Evolutionary conservation across 805 yeast genomes (phyloP).

Genomic region (Ogataea nonfermentans): DNA sequence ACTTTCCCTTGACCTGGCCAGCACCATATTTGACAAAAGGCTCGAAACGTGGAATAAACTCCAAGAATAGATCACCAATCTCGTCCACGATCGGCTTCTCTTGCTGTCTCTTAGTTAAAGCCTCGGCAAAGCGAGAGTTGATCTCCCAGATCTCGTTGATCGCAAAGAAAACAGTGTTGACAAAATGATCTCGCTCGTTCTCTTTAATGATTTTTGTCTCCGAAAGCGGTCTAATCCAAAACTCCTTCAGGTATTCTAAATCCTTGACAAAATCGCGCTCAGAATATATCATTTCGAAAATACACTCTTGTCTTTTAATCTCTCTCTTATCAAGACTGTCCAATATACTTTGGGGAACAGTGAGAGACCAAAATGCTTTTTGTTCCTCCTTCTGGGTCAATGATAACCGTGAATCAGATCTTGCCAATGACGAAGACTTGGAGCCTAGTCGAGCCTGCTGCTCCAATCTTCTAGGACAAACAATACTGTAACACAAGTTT

Average conservation of each 20-base stretch:
- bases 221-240: slow-evolving; percentile 87
- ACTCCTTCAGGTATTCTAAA: slow-evolving; percentile 87
- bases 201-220: slow-evolving; percentile 87
- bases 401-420: slow-evolving; percentile 70
- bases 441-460: slow-evolving; percentile 91
- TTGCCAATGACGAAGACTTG: slow-evolving; percentile 78
- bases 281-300: slow-evolving; percentile 89
- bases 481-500: slow-evolving; percentile 85
- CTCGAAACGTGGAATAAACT: slow-evolving; percentile 81
- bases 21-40: slow-evolving; percentile 94
- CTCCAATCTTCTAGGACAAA: slow-evolving; percentile 93
- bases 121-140: slow-evolving; percentile 83
- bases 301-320: slow-evolving; percentile 90
- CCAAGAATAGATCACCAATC: slow-evolving; percentile 84
- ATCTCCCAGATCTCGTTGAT: slow-evolving; percentile 83
- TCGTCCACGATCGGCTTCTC: slow-evolving; percentile 79
- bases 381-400: slow-evolving; percentile 74
- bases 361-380: slow-evolving; percentile 89
- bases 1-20: slow-evolving; percentile 90
- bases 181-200: slow-evolving; percentile 84
- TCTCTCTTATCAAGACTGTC: slow-evolving; percentile 80
- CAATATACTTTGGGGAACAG: slow-evolving; percentile 77
- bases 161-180: slow-evolving; percentile 87
- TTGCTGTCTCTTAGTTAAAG: slow-evolving; percentile 82
- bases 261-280: slow-evolving; percentile 96